Base-by-base conservation (phyloP, 2,329 filamentous ascomycete species). In the Ustulina deusta region DNA sequence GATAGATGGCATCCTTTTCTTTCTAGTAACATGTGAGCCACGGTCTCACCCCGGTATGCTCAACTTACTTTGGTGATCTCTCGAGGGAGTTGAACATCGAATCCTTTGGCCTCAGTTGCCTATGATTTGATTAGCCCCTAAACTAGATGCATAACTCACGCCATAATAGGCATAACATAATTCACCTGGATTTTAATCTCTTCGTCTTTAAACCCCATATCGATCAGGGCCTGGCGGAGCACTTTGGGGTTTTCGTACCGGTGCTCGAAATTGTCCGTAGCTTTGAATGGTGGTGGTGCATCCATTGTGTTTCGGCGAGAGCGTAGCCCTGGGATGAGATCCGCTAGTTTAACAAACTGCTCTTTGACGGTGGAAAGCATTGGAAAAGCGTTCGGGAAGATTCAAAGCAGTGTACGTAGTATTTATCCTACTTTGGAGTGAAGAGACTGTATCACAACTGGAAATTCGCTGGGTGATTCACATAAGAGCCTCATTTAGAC, bases 251-350 rank as follows among this genome's bases (percentile, higher is more conserved):
- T n/a, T 6, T 2, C 17, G 25, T 65, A 65, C 15, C 56, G 55
- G 20, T 61, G 38, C 2, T 9, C 2, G 15, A 65, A 17, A 2
- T n/a, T 25, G n/a, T 65, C 56, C 2, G 56, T 61, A 32, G 56
- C 48, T 2, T 29, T 49, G 6, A 46, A 49, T 20, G 10, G n/a
- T 7, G 20, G 6, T 49, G 25, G 17, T 22, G 56, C 51, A 9
- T 15, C 6, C 63, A 56, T 61, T 60, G 17, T 11, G 38, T 56
- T 6, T 27, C 10, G 40, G 25, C 13, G 34, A 38, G 1, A 10
- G 29, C 38, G 57, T n/a, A 56, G 7, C 38, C 55, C 62, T 38
- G 62, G 56, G 7, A 65, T 60, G 17, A 11, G 29, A 22, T 55
- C n/a, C 27, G 13, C 46, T 40, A 55, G 15, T 22, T 48, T 55